Conservation (phyloP, 768 basidiomycete species). For the Hemileccinum rubropunctum region DNA sequence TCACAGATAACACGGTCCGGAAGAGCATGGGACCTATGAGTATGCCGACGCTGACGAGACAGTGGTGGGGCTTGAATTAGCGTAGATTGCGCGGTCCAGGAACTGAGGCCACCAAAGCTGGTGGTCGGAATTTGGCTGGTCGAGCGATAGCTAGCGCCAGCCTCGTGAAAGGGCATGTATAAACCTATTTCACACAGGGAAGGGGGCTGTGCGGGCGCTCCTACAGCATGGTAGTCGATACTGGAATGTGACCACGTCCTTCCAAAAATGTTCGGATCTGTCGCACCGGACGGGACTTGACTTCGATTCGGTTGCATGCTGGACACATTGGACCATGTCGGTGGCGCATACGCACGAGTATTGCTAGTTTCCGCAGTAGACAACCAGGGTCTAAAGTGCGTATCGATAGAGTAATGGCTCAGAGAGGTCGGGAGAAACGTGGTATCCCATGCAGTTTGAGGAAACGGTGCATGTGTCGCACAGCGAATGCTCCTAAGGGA, state of each 20-base stretch:
- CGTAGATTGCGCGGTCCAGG: conserved; percentile 4
- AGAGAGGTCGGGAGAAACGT: too few species aligned
- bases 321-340: not conserved
- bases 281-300: conserved; percentile 14
- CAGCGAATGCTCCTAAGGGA: conserved; percentile 5
- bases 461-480: not conserved
- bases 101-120: not conserved
- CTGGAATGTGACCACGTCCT: not conserved
- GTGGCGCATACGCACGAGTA: not conserved
- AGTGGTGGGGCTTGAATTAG: conserved; percentile 2
- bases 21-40: not conserved
- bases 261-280: not conserved
- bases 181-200: not conserved
- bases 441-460: too few species aligned
- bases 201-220: conserved; percentile 8
- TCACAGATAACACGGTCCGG: not conserved
- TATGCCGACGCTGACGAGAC: not conserved
- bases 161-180: not conserved
- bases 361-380: not conserved
- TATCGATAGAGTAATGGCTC: not conserved
- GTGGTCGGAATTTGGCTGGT: not conserved
- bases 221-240: conserved; percentile 20
- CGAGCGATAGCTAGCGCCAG: not conserved
- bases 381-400: not conserved
- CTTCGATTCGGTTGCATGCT: not conserved